phyloP scores from a whole-genome alignment of 495 filamentous ascomycete species.

The Pyronema omphalodes region DNA sequence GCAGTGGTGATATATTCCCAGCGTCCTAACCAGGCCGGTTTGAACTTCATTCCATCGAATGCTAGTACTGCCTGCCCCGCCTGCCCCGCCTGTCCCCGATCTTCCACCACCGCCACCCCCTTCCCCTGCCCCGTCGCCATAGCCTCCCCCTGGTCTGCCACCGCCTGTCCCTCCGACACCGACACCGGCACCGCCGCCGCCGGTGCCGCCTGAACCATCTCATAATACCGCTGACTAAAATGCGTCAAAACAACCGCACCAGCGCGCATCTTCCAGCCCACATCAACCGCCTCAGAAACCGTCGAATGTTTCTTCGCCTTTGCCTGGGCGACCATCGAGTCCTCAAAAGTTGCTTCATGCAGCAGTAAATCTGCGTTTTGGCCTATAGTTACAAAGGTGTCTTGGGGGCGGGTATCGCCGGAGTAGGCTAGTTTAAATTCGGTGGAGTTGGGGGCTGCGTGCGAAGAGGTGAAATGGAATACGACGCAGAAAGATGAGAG shows the following conservation, averaged over 20 bases:
- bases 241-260: constrained; percentile 66
- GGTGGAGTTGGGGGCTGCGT: constrained; percentile 29
- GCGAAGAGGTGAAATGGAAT: constrained; percentile 45
- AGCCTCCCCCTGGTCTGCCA: too few species aligned
- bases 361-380: constrained; percentile 59
- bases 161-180: too few species aligned
- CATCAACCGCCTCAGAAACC: constrained; percentile 57
- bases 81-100: too few species aligned
- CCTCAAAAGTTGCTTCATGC: constrained; percentile 91
- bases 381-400: constrained; percentile 49
- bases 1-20: constrained; percentile 55
- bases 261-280: constrained; percentile 62
- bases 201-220: constrained; percentile 24
- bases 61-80: too few species aligned
- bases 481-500: constrained; percentile 52
- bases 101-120: constrained; percentile 51
- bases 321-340: constrained; percentile 60
- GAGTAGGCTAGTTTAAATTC: constrained; percentile 81
- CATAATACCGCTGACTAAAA: constrained; percentile 87
- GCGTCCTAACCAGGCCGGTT: constrained; percentile 57
- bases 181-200: too few species aligned
- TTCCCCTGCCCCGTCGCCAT: constrained; percentile 24
- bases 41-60: constrained; percentile 77
- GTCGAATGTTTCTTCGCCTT: constrained; percentile 81
- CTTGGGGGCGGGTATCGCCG: constrained; percentile 72